Percentiles rank a stretch among this genome's conserved stretches.
These are phyloP conservation scores for Amphibolis antarctica DNA, from an alignment of 106 monocot genomes.

Conservation along the genomic window DNA sequence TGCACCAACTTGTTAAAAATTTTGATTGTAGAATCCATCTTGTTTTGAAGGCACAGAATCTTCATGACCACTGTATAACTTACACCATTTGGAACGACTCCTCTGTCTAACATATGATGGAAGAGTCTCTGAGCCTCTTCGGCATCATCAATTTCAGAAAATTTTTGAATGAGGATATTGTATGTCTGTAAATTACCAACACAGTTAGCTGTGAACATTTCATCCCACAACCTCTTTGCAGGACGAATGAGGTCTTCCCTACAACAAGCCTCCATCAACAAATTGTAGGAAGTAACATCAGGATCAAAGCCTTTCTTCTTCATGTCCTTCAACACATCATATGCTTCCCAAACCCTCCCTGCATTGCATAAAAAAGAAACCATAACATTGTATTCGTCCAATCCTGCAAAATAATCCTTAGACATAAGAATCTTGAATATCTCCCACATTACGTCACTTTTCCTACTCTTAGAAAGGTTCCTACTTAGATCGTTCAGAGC, in stretches of 20 bases:
- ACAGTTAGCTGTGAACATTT: slow-evolving; percentile 79
- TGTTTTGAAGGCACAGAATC: slow-evolving; percentile 44
- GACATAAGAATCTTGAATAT: slow-evolving; percentile 35
- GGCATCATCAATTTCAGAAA: slow-evolving; percentile 37
- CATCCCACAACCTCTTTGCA: slow-evolving; percentile 96
- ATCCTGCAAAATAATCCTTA: slow-evolving; percentile 34
- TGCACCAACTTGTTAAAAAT: slow-evolving; percentile 33
- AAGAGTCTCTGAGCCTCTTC: slow-evolving; percentile 47
- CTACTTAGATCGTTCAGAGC: slow-evolving; percentile 33
- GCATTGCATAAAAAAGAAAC: slow-evolving; percentile 57
- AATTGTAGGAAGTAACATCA: slow-evolving; percentile 56
- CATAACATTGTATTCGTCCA: slow-evolving; percentile 39
- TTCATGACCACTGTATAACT: slow-evolving; percentile 36
- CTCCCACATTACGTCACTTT: slow-evolving; percentile 43
- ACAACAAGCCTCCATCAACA: slow-evolving; percentile 73
- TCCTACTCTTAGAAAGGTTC: slow-evolving; percentile 41
- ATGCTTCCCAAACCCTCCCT: slow-evolving; percentile 68
- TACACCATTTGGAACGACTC: slow-evolving; percentile 32
- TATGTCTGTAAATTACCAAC: slow-evolving; percentile 57
- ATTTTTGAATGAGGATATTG: slow-evolving; percentile 66
- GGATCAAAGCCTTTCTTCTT: slow-evolving; percentile 50
- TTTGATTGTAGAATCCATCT: slow-evolving; percentile 29
- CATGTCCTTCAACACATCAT: slow-evolving; percentile 71
- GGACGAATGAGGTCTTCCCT: slow-evolving; percentile 57
- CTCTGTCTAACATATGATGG: slow-evolving; percentile 51